Percentiles rank a stretch among this genome's conserved stretches.
Conservation (phyloP, 2,329 filamentous ascomycete species). For the Myotisia sp. region DNA sequence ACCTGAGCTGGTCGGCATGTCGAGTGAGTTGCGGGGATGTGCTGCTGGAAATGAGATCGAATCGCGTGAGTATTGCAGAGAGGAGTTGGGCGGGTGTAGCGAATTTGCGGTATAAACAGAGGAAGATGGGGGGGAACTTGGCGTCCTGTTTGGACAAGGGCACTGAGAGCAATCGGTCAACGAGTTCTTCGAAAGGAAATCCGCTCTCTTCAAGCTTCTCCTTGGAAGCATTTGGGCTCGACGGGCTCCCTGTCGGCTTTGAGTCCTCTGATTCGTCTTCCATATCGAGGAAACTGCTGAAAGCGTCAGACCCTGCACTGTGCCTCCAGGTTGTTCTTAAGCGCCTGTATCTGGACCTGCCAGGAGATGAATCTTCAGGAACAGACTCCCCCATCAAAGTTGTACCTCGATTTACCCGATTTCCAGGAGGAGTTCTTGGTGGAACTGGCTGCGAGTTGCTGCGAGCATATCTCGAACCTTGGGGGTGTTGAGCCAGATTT, state of each 20-base stretch:
- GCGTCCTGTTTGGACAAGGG: constrained; percentile 75
- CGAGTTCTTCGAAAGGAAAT: constrained; percentile 49
- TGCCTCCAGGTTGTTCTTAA: constrained; percentile 26
- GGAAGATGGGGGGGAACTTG: constrained; percentile 77
- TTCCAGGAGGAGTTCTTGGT: constrained; percentile 33
- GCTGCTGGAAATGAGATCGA: constrained; percentile 61
- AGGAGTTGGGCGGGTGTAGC: constrained; percentile 67
- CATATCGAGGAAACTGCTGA: constrained; percentile 30
- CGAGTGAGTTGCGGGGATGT: constrained; percentile 60
- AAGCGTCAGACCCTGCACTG: constrained; percentile 28
- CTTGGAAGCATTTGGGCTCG: constrained; percentile 19
- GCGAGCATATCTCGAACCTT: constrained; percentile 37
- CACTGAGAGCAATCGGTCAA: constrained; percentile 71
- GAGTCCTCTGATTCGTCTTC: constrained; percentile 28
- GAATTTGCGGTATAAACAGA: constrained; percentile 90
- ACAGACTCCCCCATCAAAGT: constrained; percentile 15
- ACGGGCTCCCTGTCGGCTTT: constrained; percentile 13
- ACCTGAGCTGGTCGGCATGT: constrained; percentile 66
- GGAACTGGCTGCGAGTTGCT: constrained; percentile 34
- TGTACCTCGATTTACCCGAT: constrained; percentile 22
- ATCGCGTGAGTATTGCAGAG: constrained; percentile 47
- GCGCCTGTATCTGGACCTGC: constrained; percentile 19
- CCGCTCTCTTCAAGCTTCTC: constrained; percentile 26
- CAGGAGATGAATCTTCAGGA: constrained; percentile 19
- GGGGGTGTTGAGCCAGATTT: constrained; percentile 19